Base-by-base conservation (phyloP, 2,329 filamentous ascomycete genomes). In the Aspergillus novoparasiticus region DNA sequence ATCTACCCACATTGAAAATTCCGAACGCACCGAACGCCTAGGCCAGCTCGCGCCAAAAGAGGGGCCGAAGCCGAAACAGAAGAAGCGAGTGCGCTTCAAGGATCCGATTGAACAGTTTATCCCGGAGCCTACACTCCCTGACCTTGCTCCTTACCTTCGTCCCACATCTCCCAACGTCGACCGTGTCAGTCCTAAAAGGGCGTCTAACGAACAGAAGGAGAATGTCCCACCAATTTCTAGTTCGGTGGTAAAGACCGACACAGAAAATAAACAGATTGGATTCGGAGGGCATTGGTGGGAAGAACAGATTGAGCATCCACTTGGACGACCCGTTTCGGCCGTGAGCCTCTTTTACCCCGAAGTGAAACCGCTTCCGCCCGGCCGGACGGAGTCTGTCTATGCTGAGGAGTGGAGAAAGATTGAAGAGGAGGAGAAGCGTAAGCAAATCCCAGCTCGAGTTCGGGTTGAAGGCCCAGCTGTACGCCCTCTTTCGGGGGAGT, bases 401-500 rank as follows among this genome's bases (percentile, higher is more conserved):
- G 69, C 73, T 11, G n/a, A 61, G 3, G 69, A 69, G 62, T 77
- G 71, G 68, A 64, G 69, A 21, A 62, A 69, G 30, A 69, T 69
- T 11, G 70, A 76, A 58, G 68, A 66, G 21, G 71, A 71, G 59
- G 65, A 72, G 60, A 61, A 63, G 39, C 68, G 64, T 11, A 63
- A 69, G 39, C 64, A 73, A 51, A 62, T 45, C 16, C 67, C 69
- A 21, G 50, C 57, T n/a, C 69, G 71, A 32, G 66, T 73, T 12
- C 59, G 58, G 8, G 72, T 66, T 51, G 58, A 71, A 62, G 72
- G 75, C 43, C 70, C 72, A n/a, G 68, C 74, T 64, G 75, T 79
- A 45, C 74, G 74, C 6, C 72, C 73, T 14, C 72, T 82, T 26
- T 63, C 77, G 9, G 55, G 61, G 6, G 71, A 74, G 30, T 82